Evolutionary conservation across 768 basidiomycete genomes (phyloP), one percentile per base, ranked within the genome.

Genomic region (Mycena capillaripes): DNA sequence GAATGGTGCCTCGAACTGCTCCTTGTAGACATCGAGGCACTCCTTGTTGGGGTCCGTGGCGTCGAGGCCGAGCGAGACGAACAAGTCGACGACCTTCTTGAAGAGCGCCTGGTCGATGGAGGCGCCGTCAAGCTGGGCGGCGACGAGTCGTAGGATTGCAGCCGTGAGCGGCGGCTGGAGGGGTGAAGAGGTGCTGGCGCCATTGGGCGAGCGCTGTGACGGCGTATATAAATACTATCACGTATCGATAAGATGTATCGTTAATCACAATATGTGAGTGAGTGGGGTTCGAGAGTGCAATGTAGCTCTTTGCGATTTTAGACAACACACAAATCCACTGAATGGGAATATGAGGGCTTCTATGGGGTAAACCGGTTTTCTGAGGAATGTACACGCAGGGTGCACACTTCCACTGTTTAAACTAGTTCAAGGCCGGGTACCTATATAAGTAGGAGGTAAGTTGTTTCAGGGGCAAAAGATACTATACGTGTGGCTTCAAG

Each of bases 1-100:
- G 88, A 99, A 98, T 0, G 96, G 95, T 1, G 82, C 80, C 80
- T 99, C 97, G 80, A 99, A 95, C 77, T 96, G 92, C 70, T 95
- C 92, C 79, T 90, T 92, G 89, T 99, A 99, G 29, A 98, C 92
- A 66, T 98, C 96, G 52, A 98, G 92, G 72, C 96, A 96, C 36
- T 93, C 92, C 78, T 95, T 96, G 87, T 96, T 95, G 79, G 94
- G 91, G 83, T 99, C 95, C 61, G 89, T 86, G 76, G 97, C 94
- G 80, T 99, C 97, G 48, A 99, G 86, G 44, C 98, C 97, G 27
- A 99, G 92, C 2, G 96, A 97, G 30, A 99, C 93, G 78, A 98
- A 96, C 16, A 95, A 97, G 77, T 97, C 96, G 68, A 99, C 91
- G 75, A 98, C 95, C 81, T 95, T 95, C 86, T 97, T 98, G 73